Conservation (phyloP, 2,329 filamentous ascomycete genomes). For the Fusarium solani-melongenae region DNA sequence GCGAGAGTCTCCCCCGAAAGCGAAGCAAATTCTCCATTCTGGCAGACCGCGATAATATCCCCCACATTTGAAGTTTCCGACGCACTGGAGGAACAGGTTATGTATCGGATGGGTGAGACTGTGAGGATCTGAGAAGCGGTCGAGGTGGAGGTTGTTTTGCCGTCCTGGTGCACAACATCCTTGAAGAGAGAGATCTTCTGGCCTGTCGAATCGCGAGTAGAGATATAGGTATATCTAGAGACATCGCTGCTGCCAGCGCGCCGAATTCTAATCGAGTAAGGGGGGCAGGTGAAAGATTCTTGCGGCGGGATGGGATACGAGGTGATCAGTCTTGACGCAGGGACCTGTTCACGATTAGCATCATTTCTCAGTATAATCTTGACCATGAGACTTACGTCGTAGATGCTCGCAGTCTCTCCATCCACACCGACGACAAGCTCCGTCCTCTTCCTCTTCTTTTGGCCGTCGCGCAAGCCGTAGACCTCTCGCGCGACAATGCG, state of each 20-base stretch:
- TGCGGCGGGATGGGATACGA: constrained; percentile 76
- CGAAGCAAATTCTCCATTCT: constrained; percentile 70
- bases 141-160: constrained; percentile 64
- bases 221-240: constrained; percentile 70
- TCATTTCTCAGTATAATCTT: not conserved
- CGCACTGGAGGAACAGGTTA: constrained; percentile 47
- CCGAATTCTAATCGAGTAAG: constrained; percentile 67
- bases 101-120: constrained; percentile 49
- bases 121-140: constrained; percentile 55
- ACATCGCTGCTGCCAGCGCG: constrained; percentile 59
- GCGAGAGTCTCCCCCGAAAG: constrained; percentile 65
- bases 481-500: constrained; percentile 70
- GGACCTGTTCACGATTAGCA: constrained; percentile 57
- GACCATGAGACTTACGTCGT: constrained; percentile 62
- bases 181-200: constrained; percentile 69
- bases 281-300: constrained; percentile 71
- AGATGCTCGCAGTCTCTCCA: constrained; percentile 73
- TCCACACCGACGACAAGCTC: constrained; percentile 73
- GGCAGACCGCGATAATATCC: constrained; percentile 66
- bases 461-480: constrained; percentile 66
- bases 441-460: constrained; percentile 71
- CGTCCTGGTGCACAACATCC: constrained; percentile 63
- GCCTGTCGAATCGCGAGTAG: constrained; percentile 60
- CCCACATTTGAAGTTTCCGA: constrained; percentile 43
- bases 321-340: constrained; percentile 70